Evolutionary conservation across 2,329 filamentous ascomycete genomes (phyloP), one percentile per base, ranked within the genome.

Genomic region (Fusarium devonianum): DNA sequence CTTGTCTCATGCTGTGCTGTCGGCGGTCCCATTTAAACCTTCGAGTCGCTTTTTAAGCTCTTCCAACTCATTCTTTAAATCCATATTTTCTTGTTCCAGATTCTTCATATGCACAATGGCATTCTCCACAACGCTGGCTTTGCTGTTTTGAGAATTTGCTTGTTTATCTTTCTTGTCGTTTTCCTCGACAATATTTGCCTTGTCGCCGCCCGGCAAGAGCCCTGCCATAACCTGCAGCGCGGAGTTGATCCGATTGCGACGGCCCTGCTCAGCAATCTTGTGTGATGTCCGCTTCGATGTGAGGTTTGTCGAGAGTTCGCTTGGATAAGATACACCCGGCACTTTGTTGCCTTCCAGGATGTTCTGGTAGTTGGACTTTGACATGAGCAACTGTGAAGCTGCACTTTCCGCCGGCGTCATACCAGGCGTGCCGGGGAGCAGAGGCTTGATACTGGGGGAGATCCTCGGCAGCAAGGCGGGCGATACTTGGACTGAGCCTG

Each of bases 281-380:
- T 99, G 94, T 32, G 92, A 96, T 2, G 94, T 97, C 42, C 93
- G 88, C 76, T 99, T 99, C 3, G 92, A 96, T 0, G 92, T 97
- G 18, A 99, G 77, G 59, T 96, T 96, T 16, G 92, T 95, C 6
- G 92, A 96, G 30, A 99, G 79, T 40, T 92, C 90, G 62, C 89
- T 91, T 1, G 93, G 92, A 63, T 97, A 97, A 2, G 88, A 89
- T 10, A 97, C 88, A 10, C 93, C 93, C 0, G 92, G 92, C 1
- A 97, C 85, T 46, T 88, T 87, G 39, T 92, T 97, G 37, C 94
- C 94, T 69, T 97, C 94, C 9, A 99, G 75, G 26, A 99, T 94
- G 64, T 97, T 96, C 67, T 97, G 93, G 66, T 99, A 99, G 67
- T 99, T 99, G 2, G 93, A 97, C 70, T 97, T 97, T 12, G 90